Conservation (phyloP, 2,329 filamentous ascomycete genomes). For the Cordyceps tenuipes region DNA sequence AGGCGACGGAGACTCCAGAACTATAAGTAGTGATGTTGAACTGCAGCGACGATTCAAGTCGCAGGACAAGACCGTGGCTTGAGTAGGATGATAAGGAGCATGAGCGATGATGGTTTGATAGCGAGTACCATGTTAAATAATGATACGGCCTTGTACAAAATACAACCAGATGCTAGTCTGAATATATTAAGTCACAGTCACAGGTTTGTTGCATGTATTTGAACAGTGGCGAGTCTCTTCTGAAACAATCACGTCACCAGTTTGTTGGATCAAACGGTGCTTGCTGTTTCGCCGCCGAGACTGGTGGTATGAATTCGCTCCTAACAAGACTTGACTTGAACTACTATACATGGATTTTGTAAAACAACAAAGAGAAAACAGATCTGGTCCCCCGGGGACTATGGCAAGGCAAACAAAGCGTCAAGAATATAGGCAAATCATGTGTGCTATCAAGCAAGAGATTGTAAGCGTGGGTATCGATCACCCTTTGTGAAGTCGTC, state of each 20-base stretch:
- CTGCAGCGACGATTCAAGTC: constrained; percentile 8
- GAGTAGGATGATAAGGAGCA: background rate
- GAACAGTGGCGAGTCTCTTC: background rate
- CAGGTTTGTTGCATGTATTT: background rate
- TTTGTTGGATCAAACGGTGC: too few relatives aligned
- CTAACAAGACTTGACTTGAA: background rate
- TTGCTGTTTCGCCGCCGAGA: too few relatives aligned
- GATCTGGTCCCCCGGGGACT: background rate
- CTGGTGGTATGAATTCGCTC: too few relatives aligned
- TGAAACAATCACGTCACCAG: too few relatives aligned
- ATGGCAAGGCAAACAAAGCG: background rate
- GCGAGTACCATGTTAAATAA: background rate
- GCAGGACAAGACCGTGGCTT: background rate
- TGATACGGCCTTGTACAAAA: background rate
- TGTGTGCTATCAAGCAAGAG: constrained; percentile 4
- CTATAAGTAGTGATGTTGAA: constrained; percentile 12
- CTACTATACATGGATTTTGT: constrained; percentile 5
- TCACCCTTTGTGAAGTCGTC: constrained; percentile 7
- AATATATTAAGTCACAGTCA: background rate
- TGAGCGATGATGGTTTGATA: background rate
- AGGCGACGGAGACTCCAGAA: constrained; percentile 12
- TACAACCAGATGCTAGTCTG: background rate
- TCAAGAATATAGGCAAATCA: background rate
- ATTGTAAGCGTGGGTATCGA: background rate
- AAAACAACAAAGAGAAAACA: background rate